Conservation (phyloP, 108 stramenopile genomes). For the Cyclotella sp. region DNA sequence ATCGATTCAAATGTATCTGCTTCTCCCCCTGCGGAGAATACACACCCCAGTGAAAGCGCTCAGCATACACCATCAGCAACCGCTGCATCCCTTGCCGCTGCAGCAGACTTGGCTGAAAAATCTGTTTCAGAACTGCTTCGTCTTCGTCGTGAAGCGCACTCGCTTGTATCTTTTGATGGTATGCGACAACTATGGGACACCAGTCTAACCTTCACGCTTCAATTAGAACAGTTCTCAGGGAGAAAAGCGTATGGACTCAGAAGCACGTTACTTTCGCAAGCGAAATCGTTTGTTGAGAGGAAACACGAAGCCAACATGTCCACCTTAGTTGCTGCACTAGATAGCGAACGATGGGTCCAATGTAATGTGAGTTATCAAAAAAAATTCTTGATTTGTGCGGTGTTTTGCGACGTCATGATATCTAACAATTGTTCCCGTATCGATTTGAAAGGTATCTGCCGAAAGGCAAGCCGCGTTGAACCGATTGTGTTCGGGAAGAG, state of each 20-base stretch:
- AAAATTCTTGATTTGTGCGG: background rate
- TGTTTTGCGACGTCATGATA: background rate
- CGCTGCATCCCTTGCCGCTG: slow-evolving; percentile 66
- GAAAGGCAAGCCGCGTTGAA: slow-evolving; percentile 81
- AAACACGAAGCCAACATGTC: slow-evolving; percentile 93
- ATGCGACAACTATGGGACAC: slow-evolving; percentile 91
- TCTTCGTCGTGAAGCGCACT: slow-evolving; percentile 86
- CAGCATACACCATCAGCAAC: slow-evolving; percentile 59
- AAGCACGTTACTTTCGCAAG: slow-evolving; percentile 89
- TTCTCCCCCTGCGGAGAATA: slow-evolving; percentile 11
- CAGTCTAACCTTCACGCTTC: slow-evolving; percentile 71
- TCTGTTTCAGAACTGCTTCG: slow-evolving; percentile 85
- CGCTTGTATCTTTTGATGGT: slow-evolving; percentile 75
- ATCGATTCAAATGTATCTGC: slow-evolving; percentile 3
- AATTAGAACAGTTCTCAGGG: slow-evolving; percentile 76
- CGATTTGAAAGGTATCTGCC: slow-evolving; percentile 58
- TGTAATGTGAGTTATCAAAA: slow-evolving; percentile 73
- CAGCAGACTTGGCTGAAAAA: slow-evolving; percentile 79
- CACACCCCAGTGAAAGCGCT: slow-evolving; percentile 4
- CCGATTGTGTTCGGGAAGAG: slow-evolving; percentile 81
- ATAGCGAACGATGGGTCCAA: slow-evolving; percentile 93
- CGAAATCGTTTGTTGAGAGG: slow-evolving; percentile 92
- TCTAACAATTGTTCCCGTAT: background rate
- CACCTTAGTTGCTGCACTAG: slow-evolving; percentile 83
- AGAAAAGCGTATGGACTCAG: slow-evolving; percentile 86